Conservation (phyloP, 192 early-diverging fungal genomes). For the Coemansia sp. region DNA sequence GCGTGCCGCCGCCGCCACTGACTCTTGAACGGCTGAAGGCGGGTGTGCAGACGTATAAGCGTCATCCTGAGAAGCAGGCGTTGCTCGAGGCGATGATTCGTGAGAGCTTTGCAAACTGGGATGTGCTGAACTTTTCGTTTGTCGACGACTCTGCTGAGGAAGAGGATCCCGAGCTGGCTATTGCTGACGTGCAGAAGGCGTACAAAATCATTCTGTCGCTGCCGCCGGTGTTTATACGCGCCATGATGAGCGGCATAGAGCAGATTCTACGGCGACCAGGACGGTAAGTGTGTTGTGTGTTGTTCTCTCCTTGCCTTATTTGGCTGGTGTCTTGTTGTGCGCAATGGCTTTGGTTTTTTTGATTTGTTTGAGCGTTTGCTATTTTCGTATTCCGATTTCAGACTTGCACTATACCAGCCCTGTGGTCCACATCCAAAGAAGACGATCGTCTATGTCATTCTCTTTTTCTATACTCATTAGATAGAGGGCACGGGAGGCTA, state of each 20-base stretch:
- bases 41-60: conserved; percentile 32
- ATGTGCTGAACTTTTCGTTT: conserved; percentile 63
- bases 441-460: too few relatives aligned
- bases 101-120: conserved; percentile 58
- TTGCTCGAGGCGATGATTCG: conserved; percentile 48
- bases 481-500: too few relatives aligned
- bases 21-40: conserved; percentile 45
- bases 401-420: too few relatives aligned
- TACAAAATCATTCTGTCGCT: conserved; percentile 61
- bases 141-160: conserved; percentile 46
- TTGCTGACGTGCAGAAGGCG: conserved; percentile 61
- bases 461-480: too few relatives aligned
- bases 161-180: conserved; percentile 57
- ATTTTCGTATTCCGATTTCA: too few relatives aligned
- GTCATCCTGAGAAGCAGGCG: conserved; percentile 35
- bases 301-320: too few relatives aligned
- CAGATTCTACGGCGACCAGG: conserved; percentile 63
- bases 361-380: too few relatives aligned
- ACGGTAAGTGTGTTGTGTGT: too few relatives aligned
- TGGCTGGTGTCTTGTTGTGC: too few relatives aligned
- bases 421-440: too few relatives aligned
- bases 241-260: conserved; percentile 76
- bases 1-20: conserved; percentile 32
- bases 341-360: too few relatives aligned
- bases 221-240: conserved; percentile 60